Evolutionary conservation across 495 filamentous ascomycete species (phyloP).

Genomic region (Oleoguttula mirabilis): DNA sequence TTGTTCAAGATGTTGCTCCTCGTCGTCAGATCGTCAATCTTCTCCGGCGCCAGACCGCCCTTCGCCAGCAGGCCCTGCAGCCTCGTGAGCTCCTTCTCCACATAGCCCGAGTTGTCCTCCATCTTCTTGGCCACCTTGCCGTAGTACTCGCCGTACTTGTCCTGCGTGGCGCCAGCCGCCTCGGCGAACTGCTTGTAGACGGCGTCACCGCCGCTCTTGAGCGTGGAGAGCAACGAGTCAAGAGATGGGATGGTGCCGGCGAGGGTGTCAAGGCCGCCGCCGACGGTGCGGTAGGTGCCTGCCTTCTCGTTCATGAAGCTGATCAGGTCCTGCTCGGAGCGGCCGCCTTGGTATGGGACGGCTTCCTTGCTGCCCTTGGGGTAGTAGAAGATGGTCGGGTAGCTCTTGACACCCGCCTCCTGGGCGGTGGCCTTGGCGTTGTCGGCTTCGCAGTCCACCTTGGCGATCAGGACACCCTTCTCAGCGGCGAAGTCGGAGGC

Average conservation of each 20-base stretch:
- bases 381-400: conserved; percentile 98
- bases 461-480: conserved; percentile 68
- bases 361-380: conserved; percentile 69
- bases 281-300: conserved; percentile 72
- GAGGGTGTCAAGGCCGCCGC: conserved; percentile 64
- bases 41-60: conserved; percentile 71
- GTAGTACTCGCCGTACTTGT: conserved; percentile 90
- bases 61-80: conserved; percentile 71
- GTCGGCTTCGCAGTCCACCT: conserved; percentile 85
- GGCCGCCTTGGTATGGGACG: conserved; percentile 62
- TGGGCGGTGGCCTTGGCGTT: conserved; percentile 65
- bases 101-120: conserved; percentile 60
- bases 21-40: conserved; percentile 76
- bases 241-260: conserved; percentile 74
- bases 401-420: conserved; percentile 67
- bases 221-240: conserved; percentile 59
- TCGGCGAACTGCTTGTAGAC: conserved; percentile 52
- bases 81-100: conserved; percentile 72
- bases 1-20: conserved; percentile 79
- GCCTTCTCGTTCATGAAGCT: conserved; percentile 79
- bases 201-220: conserved; percentile 44
- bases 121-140: conserved; percentile 81
- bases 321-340: conserved; percentile 64
- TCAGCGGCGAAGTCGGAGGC: conserved; percentile 74
- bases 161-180: conserved; percentile 52